Conservation (phyloP, 345 rosid genomes). For the Kandelia obovata region DNA sequence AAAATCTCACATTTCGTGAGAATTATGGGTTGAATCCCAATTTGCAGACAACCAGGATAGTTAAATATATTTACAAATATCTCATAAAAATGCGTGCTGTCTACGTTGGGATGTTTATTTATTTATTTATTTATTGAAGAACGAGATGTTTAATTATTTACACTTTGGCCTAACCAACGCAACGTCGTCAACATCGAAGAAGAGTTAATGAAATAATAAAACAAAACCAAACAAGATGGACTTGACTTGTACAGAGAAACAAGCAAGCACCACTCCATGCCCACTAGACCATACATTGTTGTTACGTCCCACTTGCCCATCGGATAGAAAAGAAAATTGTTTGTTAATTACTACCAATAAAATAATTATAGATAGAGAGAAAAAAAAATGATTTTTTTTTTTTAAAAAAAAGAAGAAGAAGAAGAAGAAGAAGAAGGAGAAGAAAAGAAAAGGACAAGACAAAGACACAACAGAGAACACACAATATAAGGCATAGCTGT, state of each 20-base stretch:
- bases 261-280: not conserved
- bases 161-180: no score
- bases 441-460: not conserved
- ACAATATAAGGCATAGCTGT: constrained; percentile 15
- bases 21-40: no score
- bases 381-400: not conserved
- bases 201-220: not conserved
- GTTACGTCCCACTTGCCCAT: not conserved
- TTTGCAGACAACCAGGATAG: no score
- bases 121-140: no score
- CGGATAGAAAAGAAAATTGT: not conserved
- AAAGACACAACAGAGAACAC: not conserved
- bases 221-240: not conserved
- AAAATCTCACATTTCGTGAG: no score
- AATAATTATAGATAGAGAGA: not conserved
- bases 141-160: no score
- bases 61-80: no score
- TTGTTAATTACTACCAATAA: not conserved
- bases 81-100: no score
- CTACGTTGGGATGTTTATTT: no score
- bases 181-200: accelerated
- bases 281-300: not conserved
- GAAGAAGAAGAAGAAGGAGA: not conserved
- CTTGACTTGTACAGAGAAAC: not conserved
- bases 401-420: not conserved